Evolutionary conservation across 2,329 filamentous ascomycete species (phyloP).

Genomic region (Neonectria coccinea): DNA sequence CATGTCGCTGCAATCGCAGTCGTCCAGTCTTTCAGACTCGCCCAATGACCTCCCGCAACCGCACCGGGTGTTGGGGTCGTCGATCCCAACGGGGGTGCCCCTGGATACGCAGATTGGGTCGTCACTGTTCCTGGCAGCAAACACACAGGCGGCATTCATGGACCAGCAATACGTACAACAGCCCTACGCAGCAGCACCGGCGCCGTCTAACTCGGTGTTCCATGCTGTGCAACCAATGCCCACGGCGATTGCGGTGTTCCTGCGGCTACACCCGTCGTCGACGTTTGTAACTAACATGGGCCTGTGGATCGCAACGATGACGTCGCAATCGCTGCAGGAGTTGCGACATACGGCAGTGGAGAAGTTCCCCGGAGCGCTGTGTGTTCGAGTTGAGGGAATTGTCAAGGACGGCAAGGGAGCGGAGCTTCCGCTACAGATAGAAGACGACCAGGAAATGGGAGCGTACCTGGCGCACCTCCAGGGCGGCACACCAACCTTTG

Average conservation of each 20-base stretch:
- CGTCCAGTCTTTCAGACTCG: constrained; percentile 34
- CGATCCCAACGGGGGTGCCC: constrained; percentile 40
- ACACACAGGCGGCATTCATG: constrained; percentile 53
- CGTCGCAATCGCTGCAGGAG: constrained; percentile 68
- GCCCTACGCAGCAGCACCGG: constrained; percentile 42
- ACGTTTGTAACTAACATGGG: constrained; percentile 61
- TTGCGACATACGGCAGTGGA: constrained; percentile 70
- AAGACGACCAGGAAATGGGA: constrained; percentile 76
- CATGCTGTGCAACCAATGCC: constrained; percentile 39
- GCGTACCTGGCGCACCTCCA: constrained; percentile 77
- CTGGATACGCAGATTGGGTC: constrained; percentile 54
- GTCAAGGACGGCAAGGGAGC: constrained; percentile 69
- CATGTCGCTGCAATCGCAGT: constrained; percentile 39
- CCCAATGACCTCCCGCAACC: constrained; percentile 36
- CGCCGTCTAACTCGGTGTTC: constrained; percentile 41
- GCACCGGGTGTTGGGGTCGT: constrained; percentile 43
- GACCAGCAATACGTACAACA: constrained; percentile 49
- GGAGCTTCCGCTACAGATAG: constrained; percentile 74
- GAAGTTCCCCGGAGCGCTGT: constrained; percentile 70
- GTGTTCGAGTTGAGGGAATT: constrained; percentile 74
- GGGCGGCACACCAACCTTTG: constrained; percentile 57
- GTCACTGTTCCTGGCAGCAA: constrained; percentile 54
- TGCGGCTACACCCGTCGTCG: constrained; percentile 76
- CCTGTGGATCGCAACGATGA: constrained; percentile 76
- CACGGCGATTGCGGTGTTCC: constrained; percentile 68